A percentile compares a stretch with the other conserved stretches of the same genome.
Evolutionary conservation across 75 land plant genomes (phyloP).

Genomic region (Selaginella tamariscina): DNA sequence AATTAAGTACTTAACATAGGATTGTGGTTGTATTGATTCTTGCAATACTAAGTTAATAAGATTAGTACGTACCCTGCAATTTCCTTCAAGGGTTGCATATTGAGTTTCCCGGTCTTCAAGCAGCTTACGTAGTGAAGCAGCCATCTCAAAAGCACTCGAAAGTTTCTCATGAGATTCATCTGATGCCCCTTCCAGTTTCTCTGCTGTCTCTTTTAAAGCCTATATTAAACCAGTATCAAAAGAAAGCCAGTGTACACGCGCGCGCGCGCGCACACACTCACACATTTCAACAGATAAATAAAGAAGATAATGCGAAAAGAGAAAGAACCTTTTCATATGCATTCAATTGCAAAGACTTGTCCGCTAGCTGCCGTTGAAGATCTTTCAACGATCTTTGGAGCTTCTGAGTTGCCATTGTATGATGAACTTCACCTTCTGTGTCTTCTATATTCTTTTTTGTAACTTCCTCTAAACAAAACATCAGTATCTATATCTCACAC

Average conservation of each 20-base stretch:
- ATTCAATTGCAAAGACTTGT: conserved; percentile 19
- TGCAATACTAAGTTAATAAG: background rate
- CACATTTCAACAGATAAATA: background rate
- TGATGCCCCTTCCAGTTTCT: conserved; percentile 23
- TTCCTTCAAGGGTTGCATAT: conserved; percentile 28
- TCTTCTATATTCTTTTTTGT: conserved; percentile 22
- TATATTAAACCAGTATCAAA: background rate
- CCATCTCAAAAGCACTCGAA: conserved; percentile 29
- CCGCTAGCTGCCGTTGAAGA: conserved; percentile 19
- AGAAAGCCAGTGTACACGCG: background rate
- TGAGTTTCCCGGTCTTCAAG: conserved; percentile 23
- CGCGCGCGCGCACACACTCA: too few relatives aligned
- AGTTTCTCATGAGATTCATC: conserved; percentile 30
- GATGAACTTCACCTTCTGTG: conserved; percentile 16
- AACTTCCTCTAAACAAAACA: conserved; percentile 18
- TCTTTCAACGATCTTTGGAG: conserved; percentile 12
- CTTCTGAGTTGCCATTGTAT: conserved; percentile 16
- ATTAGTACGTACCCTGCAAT: conserved; percentile 7
- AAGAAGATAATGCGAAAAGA: background rate
- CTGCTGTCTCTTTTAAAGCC: conserved; percentile 24
- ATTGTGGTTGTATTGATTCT: background rate
- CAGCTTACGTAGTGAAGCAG: conserved; percentile 23
- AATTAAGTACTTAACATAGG: background rate
- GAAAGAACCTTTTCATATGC: conserved; percentile 20
- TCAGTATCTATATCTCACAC: background rate